Evolutionary conservation across 768 basidiomycete species (phyloP), one percentile per base, ranked within the genome.

Genomic region (Naganishia antarctica): DNA sequence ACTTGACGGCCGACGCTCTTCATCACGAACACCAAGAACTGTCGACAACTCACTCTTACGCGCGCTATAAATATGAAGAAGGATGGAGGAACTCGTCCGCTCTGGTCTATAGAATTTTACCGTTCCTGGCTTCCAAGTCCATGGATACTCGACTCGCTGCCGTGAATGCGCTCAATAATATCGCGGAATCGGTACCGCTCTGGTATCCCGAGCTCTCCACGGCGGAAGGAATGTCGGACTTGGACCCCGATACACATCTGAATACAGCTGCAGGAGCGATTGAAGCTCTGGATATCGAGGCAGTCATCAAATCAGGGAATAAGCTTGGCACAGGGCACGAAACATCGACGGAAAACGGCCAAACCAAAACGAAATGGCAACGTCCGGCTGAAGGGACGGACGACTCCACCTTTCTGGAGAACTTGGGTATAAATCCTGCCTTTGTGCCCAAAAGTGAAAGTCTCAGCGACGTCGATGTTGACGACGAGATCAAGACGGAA

Each of bases 21-120:
- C 60, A 65, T 4, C 37, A 31, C n/a, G 48, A 63, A 23, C 25
- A 44, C 18, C n/a, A n/a, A n/a, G 60, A 41, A 13, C 57, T 23
- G 48, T 23, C 13, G 13, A 48, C 46, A 21, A 25, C 26, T 37
- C 46, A 62, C 13, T 13, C 31, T 9, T 21, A 44, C 48, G 16
- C 63, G 47, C 47, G 60, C 12, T 63, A 61, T 3, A 59, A 59
- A 15, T 60, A 74, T 37, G 78, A 79, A 23, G 78, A 77, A 23
- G 89, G 89, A 31, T 98, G 94, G 93, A 83, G 84, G 46, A 92
- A 97, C 75, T 82, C 94, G 44, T 83, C 97, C 81, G 84, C 87
- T 28, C 90, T 98, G 2, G 87, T 96, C 49, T 59, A 21, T 29
- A 74, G 96, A 88, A 87, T 99, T 70, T 80, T 97, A 13, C 96